A percentile compares a stretch with the other conserved stretches of the same genome.
phyloP scores from a whole-genome alignment of 2,329 filamentous ascomycete genomes.

The Pseudogymnoascus sp. region DNA sequence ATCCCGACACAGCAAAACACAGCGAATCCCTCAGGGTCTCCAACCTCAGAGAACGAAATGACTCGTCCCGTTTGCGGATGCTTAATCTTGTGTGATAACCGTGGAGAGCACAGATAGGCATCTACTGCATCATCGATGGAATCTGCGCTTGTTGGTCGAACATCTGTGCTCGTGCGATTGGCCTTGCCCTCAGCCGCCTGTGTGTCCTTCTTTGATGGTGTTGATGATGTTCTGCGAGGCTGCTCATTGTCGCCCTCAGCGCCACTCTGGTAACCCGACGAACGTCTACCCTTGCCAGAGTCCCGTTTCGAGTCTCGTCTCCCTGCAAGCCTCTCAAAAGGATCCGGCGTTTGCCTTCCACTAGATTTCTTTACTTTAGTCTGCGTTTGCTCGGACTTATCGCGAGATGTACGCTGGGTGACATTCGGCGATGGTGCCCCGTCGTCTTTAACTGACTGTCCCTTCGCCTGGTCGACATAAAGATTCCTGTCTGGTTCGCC shows the following conservation, averaged over 20 bases:
- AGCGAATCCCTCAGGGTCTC: constrained; percentile 81
- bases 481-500: background rate
- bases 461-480: background rate
- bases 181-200: constrained; percentile 30
- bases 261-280: background rate
- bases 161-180: constrained; percentile 44
- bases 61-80: constrained; percentile 80
- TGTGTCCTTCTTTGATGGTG: background rate
- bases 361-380: constrained; percentile 37
- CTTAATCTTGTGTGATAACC: constrained; percentile 78
- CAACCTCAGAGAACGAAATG: constrained; percentile 95
- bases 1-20: constrained; percentile 97
- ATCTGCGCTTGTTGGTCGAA: constrained; percentile 71
- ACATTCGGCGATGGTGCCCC: constrained; percentile 65
- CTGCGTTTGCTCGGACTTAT: constrained; percentile 17
- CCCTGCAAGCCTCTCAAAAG: constrained; percentile 30
- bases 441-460: constrained; percentile 40
- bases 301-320: background rate
- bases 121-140: constrained; percentile 85
- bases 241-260: background rate
- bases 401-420: constrained; percentile 47
- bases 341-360: constrained; percentile 41
- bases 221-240: background rate
- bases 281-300: background rate
- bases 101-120: constrained; percentile 73